phyloP scores from a whole-genome alignment of 2,329 filamentous ascomycete species.

The Harringtonia lauricola region DNA sequence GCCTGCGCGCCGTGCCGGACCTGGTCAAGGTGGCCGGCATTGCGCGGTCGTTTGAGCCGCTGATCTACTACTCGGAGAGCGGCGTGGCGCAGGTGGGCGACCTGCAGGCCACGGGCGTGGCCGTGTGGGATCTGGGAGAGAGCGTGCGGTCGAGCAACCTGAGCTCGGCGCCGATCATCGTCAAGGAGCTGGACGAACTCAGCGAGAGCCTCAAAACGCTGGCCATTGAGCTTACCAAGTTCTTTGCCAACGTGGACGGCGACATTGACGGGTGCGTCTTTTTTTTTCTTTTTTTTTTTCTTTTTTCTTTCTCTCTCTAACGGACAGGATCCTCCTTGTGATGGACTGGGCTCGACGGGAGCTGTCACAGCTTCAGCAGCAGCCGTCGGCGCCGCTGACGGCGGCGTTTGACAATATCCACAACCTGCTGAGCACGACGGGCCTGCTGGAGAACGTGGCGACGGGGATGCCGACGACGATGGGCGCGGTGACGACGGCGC shows the following conservation, averaged over 20 bases:
- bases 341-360: constrained; percentile 96
- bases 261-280: constrained; percentile 88
- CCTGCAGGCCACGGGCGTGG: constrained; percentile 81
- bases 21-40: constrained; percentile 84
- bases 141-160: constrained; percentile 83
- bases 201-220: constrained; percentile 78
- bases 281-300: constrained; percentile 22
- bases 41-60: constrained; percentile 82
- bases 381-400: constrained; percentile 49
- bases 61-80: constrained; percentile 91
- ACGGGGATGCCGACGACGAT: constrained; percentile 53
- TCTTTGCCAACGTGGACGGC: constrained; percentile 87
- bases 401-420: constrained; percentile 76
- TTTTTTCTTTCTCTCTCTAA: too few species aligned
- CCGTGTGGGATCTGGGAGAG: constrained; percentile 90
- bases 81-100: constrained; percentile 78
- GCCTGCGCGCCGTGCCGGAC: constrained; percentile 61
- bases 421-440: constrained; percentile 56
- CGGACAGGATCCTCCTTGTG: constrained; percentile 65
- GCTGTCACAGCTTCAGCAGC: constrained; percentile 55
- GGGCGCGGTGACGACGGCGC: constrained; percentile 54
- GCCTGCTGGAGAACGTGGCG: constrained; percentile 41
- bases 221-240: constrained; percentile 75
- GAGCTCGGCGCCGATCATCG: constrained; percentile 79
- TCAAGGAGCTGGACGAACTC: constrained; percentile 72